Conservation (phyloP, 352 stramenopile genomes). For the Phytophthora fragariaefolia region DNA sequence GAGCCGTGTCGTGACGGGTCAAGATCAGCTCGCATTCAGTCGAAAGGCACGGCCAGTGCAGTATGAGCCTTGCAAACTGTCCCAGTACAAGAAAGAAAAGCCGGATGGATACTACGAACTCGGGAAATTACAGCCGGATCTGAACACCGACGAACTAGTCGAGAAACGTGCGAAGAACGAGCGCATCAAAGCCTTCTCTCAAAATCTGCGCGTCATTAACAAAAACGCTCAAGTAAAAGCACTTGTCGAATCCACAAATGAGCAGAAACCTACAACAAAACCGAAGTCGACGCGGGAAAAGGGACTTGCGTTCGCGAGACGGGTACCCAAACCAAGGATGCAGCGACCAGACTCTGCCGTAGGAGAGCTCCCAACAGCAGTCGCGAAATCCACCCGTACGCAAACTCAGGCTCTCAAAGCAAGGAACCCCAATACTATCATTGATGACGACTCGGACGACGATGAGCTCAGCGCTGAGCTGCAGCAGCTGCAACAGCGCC, state of each 20-base stretch:
- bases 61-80: slow-evolving; percentile 86
- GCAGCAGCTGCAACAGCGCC: slow-evolving; percentile 69
- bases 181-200: slow-evolving; percentile 85
- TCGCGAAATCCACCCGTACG: background rate
- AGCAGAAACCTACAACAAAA: slow-evolving; percentile 37
- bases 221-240: slow-evolving; percentile 55
- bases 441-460: slow-evolving; percentile 67
- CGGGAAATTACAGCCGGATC: slow-evolving; percentile 88
- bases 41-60: slow-evolving; percentile 72
- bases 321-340: slow-evolving; percentile 72
- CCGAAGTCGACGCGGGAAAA: slow-evolving; percentile 73
- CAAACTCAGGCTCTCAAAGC: slow-evolving; percentile 11
- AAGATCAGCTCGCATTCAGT: slow-evolving; percentile 83
- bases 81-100: slow-evolving; percentile 91
- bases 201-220: slow-evolving; percentile 82
- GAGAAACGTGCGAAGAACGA: slow-evolving; percentile 83
- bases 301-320: slow-evolving; percentile 80
- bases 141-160: slow-evolving; percentile 82
- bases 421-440: slow-evolving; percentile 49
- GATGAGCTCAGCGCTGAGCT: slow-evolving; percentile 71
- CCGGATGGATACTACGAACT: slow-evolving; percentile 86
- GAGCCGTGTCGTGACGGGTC: slow-evolving; percentile 53
- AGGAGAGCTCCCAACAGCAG: slow-evolving; percentile 4
- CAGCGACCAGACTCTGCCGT: slow-evolving; percentile 37
- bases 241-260: slow-evolving; percentile 25